Base-by-base conservation (phyloP, 352 stramenopile genomes). In the Pythium brachiatum region DNA sequence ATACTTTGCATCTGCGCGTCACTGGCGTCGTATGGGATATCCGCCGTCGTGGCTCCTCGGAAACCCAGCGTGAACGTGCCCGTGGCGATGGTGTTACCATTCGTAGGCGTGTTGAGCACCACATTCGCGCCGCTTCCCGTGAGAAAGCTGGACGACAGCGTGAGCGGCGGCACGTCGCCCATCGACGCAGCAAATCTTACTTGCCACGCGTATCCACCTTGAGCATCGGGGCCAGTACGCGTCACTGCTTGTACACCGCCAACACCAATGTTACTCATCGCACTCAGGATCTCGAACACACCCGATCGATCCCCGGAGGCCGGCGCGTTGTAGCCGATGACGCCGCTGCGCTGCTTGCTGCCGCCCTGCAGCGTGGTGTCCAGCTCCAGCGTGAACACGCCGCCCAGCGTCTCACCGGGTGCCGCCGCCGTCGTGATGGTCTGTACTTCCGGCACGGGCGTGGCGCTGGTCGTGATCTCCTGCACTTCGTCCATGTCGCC, bases 51-150 rank as follows among this genome's bases (percentile, higher is more conserved):
- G 36, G 92, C 86, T 15, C 89, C 93, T 23, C 84, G 78, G 34
- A 98, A 98, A 6, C 65, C 75, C 2, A 99, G 77, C 34, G 82
- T 97, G 73, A 98, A 99, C 38, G 85, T 92, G 3, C 95, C 95
- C 3, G 78, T 86, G 12, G 68, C 20, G 27, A 94, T 91, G 11
- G 87, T 62, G 47, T 92, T 93, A 25, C 77, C 83, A 38, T 83
- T 71, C 15, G 61, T 74, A 2, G 72, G 64, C 1, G 83, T 92
- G n/a, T 60, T 78, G n/a, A 93, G 53, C 50, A 82, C 67, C 12
- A 93, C 82, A 26, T 85, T 88, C 2, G 86, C 82, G 11, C 83
- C 82, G 25, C 73, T 87, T 20, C 83, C 82, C 2, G 79, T 93
- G 23, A 95, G 69, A 39, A 87, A 87, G 43, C 59, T 89, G 23